Conservation (phyloP, 2,329 filamentous ascomycete species). For the Tothia fuscella region DNA sequence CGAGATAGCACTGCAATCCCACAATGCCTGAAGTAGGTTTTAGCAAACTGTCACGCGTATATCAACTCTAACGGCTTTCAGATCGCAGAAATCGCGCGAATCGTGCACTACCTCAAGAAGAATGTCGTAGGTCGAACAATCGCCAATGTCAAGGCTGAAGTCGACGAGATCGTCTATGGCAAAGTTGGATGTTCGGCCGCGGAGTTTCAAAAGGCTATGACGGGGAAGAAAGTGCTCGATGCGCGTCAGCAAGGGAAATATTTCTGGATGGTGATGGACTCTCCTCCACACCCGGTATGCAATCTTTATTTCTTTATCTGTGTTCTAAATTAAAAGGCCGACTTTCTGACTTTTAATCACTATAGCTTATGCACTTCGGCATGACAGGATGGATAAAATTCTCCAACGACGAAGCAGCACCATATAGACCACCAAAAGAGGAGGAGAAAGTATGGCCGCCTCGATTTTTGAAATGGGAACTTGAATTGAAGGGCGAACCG, state of each 20-base stretch:
- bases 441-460: conserved; percentile 67
- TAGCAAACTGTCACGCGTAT: background rate
- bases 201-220: conserved; percentile 61
- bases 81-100: conserved; percentile 57
- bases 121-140: conserved; percentile 79
- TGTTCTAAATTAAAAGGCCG: no score
- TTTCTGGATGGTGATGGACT: conserved; percentile 76
- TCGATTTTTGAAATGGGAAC: conserved; percentile 74
- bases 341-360: no score
- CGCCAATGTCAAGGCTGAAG: conserved; percentile 53
- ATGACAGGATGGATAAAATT: conserved; percentile 79
- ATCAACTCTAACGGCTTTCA: conserved; percentile 13
- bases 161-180: conserved; percentile 79
- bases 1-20: background rate
- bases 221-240: conserved; percentile 57
- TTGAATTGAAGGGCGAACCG: conserved; percentile 52
- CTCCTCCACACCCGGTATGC: conserved; percentile 74
- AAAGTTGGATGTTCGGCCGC: conserved; percentile 73
- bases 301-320: no score
- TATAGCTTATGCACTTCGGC: conserved; percentile 35
- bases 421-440: conserved; percentile 56
- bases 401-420: conserved; percentile 61
- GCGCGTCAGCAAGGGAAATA: conserved; percentile 92
- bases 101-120: conserved; percentile 73
- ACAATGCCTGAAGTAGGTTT: conserved; percentile 26